phyloP scores from a whole-genome alignment of 371 early-diverging fungal genomes.

The Cladochytrium tenue region DNA sequence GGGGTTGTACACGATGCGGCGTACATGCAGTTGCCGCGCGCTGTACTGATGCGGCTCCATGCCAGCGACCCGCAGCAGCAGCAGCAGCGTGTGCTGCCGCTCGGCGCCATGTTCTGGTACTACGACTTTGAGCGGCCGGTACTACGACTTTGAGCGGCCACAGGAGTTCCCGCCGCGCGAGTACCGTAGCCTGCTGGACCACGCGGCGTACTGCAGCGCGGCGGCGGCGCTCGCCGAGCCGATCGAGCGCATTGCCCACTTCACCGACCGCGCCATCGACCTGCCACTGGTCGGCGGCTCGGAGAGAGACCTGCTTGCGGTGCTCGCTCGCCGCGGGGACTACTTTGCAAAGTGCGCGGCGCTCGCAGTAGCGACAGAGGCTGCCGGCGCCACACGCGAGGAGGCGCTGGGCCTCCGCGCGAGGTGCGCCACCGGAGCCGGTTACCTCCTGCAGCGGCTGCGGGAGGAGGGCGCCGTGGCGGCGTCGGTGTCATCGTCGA shows the following conservation, averaged over 20 bases:
- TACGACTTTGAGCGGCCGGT: constrained; percentile 30
- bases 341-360: constrained; percentile 31
- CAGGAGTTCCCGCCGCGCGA: constrained; percentile 21
- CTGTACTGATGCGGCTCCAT: constrained; percentile 20
- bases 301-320: constrained; percentile 16
- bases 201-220: constrained; percentile 21
- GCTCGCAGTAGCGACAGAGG: neutral
- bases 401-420: constrained; percentile 2
- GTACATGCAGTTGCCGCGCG: constrained; percentile 20
- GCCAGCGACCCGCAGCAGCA: constrained; percentile 14
- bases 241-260: constrained; percentile 15
- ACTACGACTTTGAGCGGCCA: constrained; percentile 28
- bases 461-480: no score
- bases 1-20: constrained; percentile 21
- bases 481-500: no score
- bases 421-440: constrained; percentile 3
- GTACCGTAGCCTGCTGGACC: constrained; percentile 19
- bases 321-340: constrained; percentile 39
- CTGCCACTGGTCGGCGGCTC: constrained; percentile 4
- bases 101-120: constrained; percentile 36
- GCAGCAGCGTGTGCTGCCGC: constrained; percentile 19
- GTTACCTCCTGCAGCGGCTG: constrained; percentile 1
- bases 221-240: no score
- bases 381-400: neutral
- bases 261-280: constrained; percentile 8